These are phyloP conservation scores for Eucalyptus fibrosa DNA, from an alignment of 345 rosid genomes.

Conservation along the genomic window DNA sequence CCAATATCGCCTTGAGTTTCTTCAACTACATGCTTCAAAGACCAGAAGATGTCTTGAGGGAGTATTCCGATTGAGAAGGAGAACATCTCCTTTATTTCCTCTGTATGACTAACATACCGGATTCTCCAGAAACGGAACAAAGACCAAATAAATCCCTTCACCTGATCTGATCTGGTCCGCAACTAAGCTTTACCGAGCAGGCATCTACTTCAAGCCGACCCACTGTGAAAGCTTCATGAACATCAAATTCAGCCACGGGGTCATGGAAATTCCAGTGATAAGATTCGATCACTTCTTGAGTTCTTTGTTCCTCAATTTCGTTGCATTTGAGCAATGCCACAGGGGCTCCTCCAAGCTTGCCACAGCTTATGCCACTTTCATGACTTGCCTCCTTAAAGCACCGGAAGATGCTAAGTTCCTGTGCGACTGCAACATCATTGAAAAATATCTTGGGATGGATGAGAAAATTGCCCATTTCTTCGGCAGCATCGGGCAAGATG, in stretches of 20 bases:
- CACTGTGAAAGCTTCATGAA: constrained; percentile 21
- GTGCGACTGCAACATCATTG: accelerated
- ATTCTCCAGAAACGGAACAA: not conserved
- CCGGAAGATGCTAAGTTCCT: too few relatives aligned
- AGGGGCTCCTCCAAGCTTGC: too few relatives aligned
- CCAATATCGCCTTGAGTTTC: too few relatives aligned
- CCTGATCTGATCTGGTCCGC: constrained; percentile 30
- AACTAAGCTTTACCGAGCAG: constrained; percentile 39
- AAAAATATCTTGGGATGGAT: too few relatives aligned
- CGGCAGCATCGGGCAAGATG: too few relatives aligned
- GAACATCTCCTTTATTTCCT: constrained; percentile 61
- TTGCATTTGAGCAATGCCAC: constrained; percentile 81
- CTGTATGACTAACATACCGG: constrained; percentile 25
- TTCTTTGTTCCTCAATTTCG: constrained; percentile 49
- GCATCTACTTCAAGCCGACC: constrained; percentile 26
- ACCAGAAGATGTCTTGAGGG: constrained; percentile 10
- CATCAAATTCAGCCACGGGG: constrained; percentile 31
- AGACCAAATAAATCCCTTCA: not conserved
- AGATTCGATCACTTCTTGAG: constrained; percentile 51
- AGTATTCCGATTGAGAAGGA: constrained; percentile 3
- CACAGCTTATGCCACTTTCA: too few relatives aligned
- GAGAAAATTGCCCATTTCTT: too few relatives aligned
- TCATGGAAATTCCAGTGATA: constrained; percentile 51
- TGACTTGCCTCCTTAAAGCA: too few relatives aligned
- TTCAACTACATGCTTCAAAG: constrained; percentile 11